Base-by-base conservation (phyloP, 306 rosid genomes). In the Fagus crenata region DNA sequence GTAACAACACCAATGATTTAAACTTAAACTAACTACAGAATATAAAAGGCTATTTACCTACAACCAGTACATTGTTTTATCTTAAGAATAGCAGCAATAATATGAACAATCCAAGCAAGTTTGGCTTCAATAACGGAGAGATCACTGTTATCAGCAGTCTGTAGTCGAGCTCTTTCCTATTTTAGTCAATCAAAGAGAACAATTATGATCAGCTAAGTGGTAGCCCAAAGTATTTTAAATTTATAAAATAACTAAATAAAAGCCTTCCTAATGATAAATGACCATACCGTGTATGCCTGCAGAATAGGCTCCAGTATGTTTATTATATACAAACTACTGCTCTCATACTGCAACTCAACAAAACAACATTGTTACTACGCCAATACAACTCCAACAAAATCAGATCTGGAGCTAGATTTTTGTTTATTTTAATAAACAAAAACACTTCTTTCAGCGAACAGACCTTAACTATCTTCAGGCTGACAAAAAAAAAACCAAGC, bases 71-170 rank as follows among this genome's bases (percentile, higher is more conserved):
- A 87, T 77, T 90, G 97, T 81, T 95, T 95, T 80, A 85, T 87
- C 83, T 95, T 95, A 68, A 95, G 86, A 81, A 95, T 88, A 61
- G 99, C 97, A 82, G 97, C 99, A 81, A 91, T 86, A 51, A 95
- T 95, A 85, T 95, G 99, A 75, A 92, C 92, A 83, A 95, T 88
- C 99, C 99, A 95, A 75, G 99, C 92, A 82, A 95, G 97, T 82
- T 95, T 95, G 77, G 90, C 99, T 84, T 95, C 99, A 72, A 89
- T 80, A 72, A 92, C 86, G 46, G 92, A 58, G 54, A 95, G 90
- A 77, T 92, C 97, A 42, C 83, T 86, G 81, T 77, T 88, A 87
- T 95, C 97, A 82, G 87, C 76, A 74, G 82, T 88, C 77, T 83
- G 99, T 78, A 92, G 61, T 72, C 97, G 89, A 82, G 93, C 97